Conservation (phyloP, 371 early-diverging fungal genomes). For the Basidiobolus heterosporus region DNA sequence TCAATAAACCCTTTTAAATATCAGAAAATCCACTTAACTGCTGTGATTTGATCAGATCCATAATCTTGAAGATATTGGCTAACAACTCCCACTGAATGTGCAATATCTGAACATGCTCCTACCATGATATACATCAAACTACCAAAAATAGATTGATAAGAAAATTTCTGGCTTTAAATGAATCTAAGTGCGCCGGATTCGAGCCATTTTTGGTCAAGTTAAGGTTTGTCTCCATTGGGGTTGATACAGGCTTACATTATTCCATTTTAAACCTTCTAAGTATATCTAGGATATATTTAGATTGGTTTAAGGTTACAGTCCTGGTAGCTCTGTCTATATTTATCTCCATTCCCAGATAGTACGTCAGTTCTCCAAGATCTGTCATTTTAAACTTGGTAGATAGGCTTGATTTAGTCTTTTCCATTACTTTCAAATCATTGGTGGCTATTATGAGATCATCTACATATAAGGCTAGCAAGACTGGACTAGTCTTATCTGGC, state of each 20-base stretch:
- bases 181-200: too few species aligned
- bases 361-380: background rate
- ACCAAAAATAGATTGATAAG: constrained; percentile 3
- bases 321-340: too few species aligned
- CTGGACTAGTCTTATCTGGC: background rate
- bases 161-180: background rate
- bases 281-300: background rate
- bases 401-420: background rate
- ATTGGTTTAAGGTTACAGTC: background rate
- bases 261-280: background rate
- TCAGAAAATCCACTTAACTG: constrained; percentile 2
- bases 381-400: background rate
- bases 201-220: background rate
- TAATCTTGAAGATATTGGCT: background rate
- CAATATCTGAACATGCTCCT: constrained; percentile 3
- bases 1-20: constrained; percentile 2
- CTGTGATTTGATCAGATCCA: background rate
- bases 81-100: constrained; percentile 3
- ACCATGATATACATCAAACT: constrained; percentile 4
- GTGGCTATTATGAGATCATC: background rate
- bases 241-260: background rate
- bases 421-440: background rate
- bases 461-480: background rate
- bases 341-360: too few species aligned
- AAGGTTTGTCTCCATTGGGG: background rate